Conservation (phyloP, 2,329 filamentous ascomycete species). For the Hypocreales sp. region DNA sequence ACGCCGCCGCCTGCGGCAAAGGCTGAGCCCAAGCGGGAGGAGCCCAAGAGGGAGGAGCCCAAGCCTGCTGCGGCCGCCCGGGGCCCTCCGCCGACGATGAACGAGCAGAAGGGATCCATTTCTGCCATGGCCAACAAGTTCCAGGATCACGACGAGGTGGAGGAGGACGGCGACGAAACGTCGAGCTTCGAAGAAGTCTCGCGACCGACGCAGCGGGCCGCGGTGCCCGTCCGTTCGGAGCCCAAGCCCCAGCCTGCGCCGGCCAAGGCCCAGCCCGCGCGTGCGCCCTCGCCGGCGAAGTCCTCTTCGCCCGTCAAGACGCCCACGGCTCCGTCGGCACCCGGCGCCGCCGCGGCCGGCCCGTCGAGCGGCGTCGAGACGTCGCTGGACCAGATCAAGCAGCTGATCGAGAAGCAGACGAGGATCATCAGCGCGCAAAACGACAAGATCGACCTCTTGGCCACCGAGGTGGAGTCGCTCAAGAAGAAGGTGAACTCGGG, state of each 20-base stretch:
- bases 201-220: conserved; percentile 52
- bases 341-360: conserved; percentile 13
- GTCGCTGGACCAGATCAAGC: conserved; percentile 62
- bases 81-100: conserved; percentile 50
- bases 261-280: conserved; percentile 9
- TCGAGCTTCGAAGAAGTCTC: conserved; percentile 80
- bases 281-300: conserved; percentile 9
- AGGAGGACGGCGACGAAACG: conserved; percentile 46
- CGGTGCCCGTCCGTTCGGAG: conserved; percentile 20
- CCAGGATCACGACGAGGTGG: conserved; percentile 58
- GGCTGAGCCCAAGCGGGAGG: conserved; percentile 16
- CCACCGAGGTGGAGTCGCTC: conserved; percentile 61
- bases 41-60: conserved; percentile 39
- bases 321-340: conserved; percentile 11
- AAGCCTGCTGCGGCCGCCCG: conserved; percentile 27
- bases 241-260: conserved; percentile 24
- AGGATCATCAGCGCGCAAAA: conserved; percentile 64
- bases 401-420: conserved; percentile 60
- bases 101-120: conserved; percentile 78
- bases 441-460: conserved; percentile 55
- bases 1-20: conserved; percentile 27
- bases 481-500: conserved; percentile 54
- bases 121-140: conserved; percentile 74
- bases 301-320: conserved; percentile 18
- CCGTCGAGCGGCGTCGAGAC: conserved; percentile 33